phyloP scores from a whole-genome alignment of 2,329 filamentous ascomycete genomes.

The Aspergillus tamarii region DNA sequence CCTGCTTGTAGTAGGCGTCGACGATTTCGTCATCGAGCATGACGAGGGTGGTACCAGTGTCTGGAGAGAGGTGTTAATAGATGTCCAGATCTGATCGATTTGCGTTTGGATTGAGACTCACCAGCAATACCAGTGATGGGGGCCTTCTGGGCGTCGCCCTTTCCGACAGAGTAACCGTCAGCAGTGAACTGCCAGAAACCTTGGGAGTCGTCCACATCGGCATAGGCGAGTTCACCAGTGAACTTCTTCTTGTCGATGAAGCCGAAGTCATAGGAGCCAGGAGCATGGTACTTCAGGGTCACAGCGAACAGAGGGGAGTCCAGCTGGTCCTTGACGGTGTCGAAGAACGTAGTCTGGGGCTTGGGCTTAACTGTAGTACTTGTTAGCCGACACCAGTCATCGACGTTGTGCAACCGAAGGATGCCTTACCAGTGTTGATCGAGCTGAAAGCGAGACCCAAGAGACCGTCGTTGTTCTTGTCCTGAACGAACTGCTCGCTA shows the following conservation, averaged over 20 bases:
- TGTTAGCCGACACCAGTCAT: neutral
- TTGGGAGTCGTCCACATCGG: constrained; percentile 58
- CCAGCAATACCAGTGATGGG: constrained; percentile 60
- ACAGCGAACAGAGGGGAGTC: constrained; percentile 58
- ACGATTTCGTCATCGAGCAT: constrained; percentile 60
- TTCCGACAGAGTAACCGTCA: constrained; percentile 59
- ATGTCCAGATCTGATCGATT: neutral
- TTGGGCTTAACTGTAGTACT: constrained; percentile 46
- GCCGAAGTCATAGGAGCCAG: constrained; percentile 61
- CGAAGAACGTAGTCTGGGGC: constrained; percentile 62
- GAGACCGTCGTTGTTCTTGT: constrained; percentile 61
- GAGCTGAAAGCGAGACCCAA: constrained; percentile 63
- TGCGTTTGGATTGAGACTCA: constrained; percentile 15
- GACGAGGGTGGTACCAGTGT: constrained; percentile 72
- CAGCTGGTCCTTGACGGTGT: constrained; percentile 58
- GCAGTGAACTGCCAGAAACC: constrained; percentile 67
- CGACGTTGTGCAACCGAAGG: too few relatives aligned
- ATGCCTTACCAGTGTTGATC: constrained; percentile 55
- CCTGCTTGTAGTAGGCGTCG: constrained; percentile 61
- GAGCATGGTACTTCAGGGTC: constrained; percentile 56
- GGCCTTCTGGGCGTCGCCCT: constrained; percentile 38
- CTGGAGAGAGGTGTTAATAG: constrained; percentile 31
- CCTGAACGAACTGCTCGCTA: constrained; percentile 55
- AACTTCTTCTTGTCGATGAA: constrained; percentile 63
- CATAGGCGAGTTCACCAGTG: constrained; percentile 61